These are phyloP conservation scores for Babesia gibsoni DNA, from an alignment of 169 alveolate genomes.

Conservation along the genomic window DNA sequence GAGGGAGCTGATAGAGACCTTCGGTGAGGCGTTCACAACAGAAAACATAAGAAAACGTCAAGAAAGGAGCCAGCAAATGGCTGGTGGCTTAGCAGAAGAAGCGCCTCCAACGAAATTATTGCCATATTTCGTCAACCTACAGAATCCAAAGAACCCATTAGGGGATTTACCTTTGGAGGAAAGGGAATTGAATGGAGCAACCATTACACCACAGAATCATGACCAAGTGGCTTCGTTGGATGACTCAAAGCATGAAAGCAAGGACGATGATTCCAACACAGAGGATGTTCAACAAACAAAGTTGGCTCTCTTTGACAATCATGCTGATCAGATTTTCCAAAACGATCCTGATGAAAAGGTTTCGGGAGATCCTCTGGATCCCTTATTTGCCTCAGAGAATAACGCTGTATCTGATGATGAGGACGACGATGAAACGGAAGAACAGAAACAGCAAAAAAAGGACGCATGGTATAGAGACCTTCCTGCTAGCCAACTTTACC, in stretches of 20 bases:
- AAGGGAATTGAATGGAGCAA: neutral
- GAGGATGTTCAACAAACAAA: neutral
- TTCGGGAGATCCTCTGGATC: slow-evolving; percentile 33
- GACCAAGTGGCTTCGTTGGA: neutral
- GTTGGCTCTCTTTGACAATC: neutral
- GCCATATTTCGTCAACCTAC: slow-evolving; percentile 57
- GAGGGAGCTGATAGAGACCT: slow-evolving; percentile 13
- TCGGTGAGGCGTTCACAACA: slow-evolving; percentile 48
- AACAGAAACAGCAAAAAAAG: slow-evolving; percentile 4
- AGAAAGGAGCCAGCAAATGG: neutral
- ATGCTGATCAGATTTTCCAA: neutral
- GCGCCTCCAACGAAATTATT: slow-evolving; percentile 40
- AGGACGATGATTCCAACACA: neutral
- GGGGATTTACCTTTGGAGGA: neutral
- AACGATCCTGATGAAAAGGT: too few species aligned
- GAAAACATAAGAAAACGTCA: slow-evolving; percentile 28
- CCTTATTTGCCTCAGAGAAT: slow-evolving; percentile 2
- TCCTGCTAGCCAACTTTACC: neutral
- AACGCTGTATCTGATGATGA: neutral
- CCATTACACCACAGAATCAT: neutral
- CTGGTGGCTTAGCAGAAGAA: slow-evolving; percentile 3
- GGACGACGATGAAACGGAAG: slow-evolving; percentile 15
- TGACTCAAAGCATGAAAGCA: neutral
- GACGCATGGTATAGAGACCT: slow-evolving; percentile 38
- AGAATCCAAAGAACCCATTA: slow-evolving; percentile 21